Base-by-base conservation (phyloP, 306 rosid species). In the Rubus idaeus region DNA sequence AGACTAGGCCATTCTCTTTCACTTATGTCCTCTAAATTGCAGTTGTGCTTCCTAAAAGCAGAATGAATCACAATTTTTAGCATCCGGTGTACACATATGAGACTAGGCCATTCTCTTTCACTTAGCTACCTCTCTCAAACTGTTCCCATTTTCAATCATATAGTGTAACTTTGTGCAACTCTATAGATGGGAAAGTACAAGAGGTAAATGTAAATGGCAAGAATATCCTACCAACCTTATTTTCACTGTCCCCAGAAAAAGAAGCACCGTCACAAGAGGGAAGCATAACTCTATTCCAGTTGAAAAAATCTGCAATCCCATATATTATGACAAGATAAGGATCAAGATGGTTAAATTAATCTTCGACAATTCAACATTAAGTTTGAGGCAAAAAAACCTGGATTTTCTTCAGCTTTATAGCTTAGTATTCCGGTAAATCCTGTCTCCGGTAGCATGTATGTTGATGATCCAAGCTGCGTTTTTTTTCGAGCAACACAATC, bases 221-320 rank as follows among this genome's bases (percentile, higher is more conserved):
- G 40, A 42, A 6, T n/a, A 45, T 56, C 11, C 18, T 37, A 47
- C 60, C 16, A 69, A 90, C 97, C 96, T 82, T 76, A 77, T 87
- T 73, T 70, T 90, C 90, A 56, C 80, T 39, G 70, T 90, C 96
- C 61, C 98, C 96, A 44, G 91, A 23, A 68, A 90, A 93, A 40
- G 98, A 93, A 70, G 94, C 94, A 20, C 96, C 98, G n/a, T 93
- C 96, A 73, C 98, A 93, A 63, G 91, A 93, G 49, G 94, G 94
- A 81, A 93, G 83, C 85, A 86, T 85, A 50, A 88, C 91, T 85
- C 93, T 83, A 71, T 90, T 93, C 96, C 96, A 90, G 79, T 89
- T 90, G 88, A 79, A 90, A 83, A 93, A 90, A 75, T 90, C 98
- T 93, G 85, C 84, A 78, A 81, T 42, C 40, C 62, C 42, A 45